Conservation (phyloP, 192 early-diverging fungal species). For the Physocladia obscura region DNA sequence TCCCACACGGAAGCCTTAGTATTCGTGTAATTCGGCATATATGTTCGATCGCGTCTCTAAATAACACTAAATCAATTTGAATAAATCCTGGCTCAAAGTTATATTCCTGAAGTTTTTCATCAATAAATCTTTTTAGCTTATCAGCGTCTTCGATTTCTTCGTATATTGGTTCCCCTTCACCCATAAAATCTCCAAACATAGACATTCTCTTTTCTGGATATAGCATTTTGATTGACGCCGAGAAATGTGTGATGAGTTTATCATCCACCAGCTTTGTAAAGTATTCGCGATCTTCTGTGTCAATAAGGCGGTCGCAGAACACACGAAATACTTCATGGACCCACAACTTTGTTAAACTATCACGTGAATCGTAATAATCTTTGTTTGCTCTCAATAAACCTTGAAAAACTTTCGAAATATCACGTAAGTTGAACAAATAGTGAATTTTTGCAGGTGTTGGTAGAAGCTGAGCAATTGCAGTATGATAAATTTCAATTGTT, state of each 20-base stretch:
- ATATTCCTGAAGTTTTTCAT: conserved; percentile 57
- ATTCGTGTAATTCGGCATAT: conserved; percentile 60
- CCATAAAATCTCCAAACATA: conserved; percentile 59
- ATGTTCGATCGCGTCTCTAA: conserved; percentile 59
- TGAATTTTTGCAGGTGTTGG: conserved; percentile 63
- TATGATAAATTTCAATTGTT: conserved; percentile 61
- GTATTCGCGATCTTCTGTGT: conserved; percentile 52
- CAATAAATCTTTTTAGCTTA: conserved; percentile 51
- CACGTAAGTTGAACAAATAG: conserved; percentile 61
- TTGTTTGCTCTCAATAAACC: conserved; percentile 53
- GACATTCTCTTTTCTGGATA: conserved; percentile 50
- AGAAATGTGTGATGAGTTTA: conserved; percentile 51
- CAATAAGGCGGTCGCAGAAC: conserved; percentile 55
- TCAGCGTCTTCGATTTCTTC: conserved; percentile 50
- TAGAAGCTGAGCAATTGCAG: conserved; percentile 49
- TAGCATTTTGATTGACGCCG: conserved; percentile 43
- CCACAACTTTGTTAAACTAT: conserved; percentile 55
- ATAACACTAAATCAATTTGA: conserved; percentile 55
- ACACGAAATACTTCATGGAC: conserved; percentile 55
- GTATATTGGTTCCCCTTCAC: conserved; percentile 43
- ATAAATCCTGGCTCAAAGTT: conserved; percentile 54
- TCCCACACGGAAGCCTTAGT: conserved; percentile 51
- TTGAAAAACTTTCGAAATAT: conserved; percentile 64
- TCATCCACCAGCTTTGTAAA: conserved; percentile 57
- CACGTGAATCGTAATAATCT: conserved; percentile 56